These are phyloP conservation scores for Pyricularia sp. DNA, from an alignment of 2,329 filamentous ascomycete species.

Conservation along the genomic window DNA sequence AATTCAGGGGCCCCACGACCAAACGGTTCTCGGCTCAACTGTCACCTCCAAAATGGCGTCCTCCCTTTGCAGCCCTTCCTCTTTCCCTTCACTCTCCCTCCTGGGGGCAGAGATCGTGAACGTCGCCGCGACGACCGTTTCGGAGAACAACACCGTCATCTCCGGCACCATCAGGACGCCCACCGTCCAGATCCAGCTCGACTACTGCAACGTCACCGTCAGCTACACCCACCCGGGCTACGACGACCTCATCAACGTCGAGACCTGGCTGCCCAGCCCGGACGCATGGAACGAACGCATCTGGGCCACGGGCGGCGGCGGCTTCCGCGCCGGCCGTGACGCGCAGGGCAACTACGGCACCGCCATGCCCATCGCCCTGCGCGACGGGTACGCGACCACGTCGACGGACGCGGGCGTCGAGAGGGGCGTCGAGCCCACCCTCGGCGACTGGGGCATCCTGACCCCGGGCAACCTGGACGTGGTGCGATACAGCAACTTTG, in stretches of 20 bases:
- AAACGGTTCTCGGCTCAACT: not conserved
- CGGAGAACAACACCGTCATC: not conserved
- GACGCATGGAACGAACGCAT: slow-evolving; percentile 22
- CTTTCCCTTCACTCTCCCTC: not conserved
- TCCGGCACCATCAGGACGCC: not conserved
- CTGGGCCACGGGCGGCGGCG: slow-evolving; percentile 23
- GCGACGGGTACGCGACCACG: slow-evolving; percentile 9
- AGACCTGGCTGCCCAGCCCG: slow-evolving; percentile 21
- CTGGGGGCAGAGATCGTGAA: not conserved
- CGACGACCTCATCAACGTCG: slow-evolving; percentile 21
- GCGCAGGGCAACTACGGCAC: not conserved
- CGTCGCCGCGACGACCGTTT: not conserved
- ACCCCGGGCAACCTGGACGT: slow-evolving; percentile 16
- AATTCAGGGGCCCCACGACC: not conserved
- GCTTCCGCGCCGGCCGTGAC: slow-evolving; percentile 14
- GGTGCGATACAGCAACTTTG: slow-evolving; percentile 13
- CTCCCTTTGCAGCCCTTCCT: not conserved
- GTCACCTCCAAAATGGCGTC: not conserved
- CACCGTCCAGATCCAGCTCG: not conserved
- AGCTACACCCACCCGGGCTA: slow-evolving; percentile 25
- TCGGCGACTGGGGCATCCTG: slow-evolving; percentile 12
- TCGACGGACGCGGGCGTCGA: slow-evolving; percentile 22
- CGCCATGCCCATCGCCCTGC: not conserved
- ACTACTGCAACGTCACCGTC: slow-evolving; percentile 28
- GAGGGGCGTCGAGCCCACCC: not conserved